These are phyloP conservation scores for Perilla frutescens DNA, from an alignment of 257 asterid genomes.

Conservation along the genomic window DNA sequence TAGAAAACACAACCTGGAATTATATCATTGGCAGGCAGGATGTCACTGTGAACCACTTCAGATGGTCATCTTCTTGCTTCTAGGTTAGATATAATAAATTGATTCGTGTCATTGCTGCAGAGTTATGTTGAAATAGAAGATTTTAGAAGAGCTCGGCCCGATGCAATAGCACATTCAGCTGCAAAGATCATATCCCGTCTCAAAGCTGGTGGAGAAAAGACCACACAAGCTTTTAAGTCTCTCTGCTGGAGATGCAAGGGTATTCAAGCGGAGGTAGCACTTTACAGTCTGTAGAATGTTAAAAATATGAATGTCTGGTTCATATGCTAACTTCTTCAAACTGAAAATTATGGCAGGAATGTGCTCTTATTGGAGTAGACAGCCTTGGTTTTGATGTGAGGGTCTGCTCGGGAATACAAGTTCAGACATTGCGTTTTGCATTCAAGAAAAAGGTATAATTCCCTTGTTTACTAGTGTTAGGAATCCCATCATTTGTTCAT, in stretches of 20 bases:
- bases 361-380: conserved; percentile 85
- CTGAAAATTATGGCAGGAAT: conserved; percentile 63
- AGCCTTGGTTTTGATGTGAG: conserved; percentile 94
- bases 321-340: conserved; percentile 32
- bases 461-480: neutral
- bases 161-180: conserved; percentile 95
- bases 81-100: conserved; percentile 31
- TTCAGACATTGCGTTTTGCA: conserved; percentile 88
- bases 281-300: conserved; percentile 4
- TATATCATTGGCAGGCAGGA: neutral
- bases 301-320: neutral
- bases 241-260: conserved; percentile 98
- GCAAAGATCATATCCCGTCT: conserved; percentile 84
- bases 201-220: conserved; percentile 95
- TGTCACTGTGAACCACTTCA: conserved; percentile 24
- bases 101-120: conserved; percentile 56
- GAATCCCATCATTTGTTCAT: neutral
- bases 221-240: conserved; percentile 85
- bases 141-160: conserved; percentile 86
- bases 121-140: conserved; percentile 77
- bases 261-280: conserved; percentile 88
- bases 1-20: conserved; percentile 14
- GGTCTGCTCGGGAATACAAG: conserved; percentile 89
- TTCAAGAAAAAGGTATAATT: conserved; percentile 79
- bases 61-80: conserved; percentile 23